Percentiles rank a stretch among this genome's conserved stretches.
Conservation (phyloP, 2,329 filamentous ascomycete genomes). For the Ascochyta clinopodiicola region DNA sequence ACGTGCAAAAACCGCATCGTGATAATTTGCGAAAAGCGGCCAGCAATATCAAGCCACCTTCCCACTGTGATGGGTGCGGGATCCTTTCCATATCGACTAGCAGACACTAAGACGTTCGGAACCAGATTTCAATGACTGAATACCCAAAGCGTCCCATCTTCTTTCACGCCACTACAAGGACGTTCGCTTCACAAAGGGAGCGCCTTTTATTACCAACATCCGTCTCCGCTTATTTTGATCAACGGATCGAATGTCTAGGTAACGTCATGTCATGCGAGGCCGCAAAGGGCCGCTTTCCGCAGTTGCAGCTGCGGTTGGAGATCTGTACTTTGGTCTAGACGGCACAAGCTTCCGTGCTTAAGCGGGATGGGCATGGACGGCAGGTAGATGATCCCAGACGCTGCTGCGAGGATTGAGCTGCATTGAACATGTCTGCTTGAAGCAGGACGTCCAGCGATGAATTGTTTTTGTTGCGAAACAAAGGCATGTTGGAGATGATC, state of each 20-base stretch:
- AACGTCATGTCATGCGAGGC: conserved; percentile 10
- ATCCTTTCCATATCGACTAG: neutral
- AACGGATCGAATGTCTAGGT: neutral
- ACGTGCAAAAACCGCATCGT: no score
- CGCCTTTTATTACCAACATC: neutral
- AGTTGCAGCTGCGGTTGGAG: conserved; percentile 12
- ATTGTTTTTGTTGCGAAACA: neutral
- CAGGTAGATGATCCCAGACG: neutral
- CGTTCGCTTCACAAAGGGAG: conserved; percentile 4
- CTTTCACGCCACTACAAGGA: neutral
- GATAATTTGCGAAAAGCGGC: neutral
- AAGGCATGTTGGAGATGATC: conserved; percentile 9
- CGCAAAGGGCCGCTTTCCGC: conserved; percentile 16
- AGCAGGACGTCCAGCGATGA: neutral
- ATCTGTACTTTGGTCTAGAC: conserved; percentile 9
- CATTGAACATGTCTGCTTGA: neutral
- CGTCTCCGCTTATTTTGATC: neutral
- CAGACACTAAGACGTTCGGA: no score
- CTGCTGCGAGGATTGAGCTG: neutral
- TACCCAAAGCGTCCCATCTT: conserved; percentile 3
- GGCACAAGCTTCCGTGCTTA: neutral
- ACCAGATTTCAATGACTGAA: neutral
- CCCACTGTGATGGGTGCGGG: neutral
- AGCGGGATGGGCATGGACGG: neutral
- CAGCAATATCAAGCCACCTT: conserved; percentile 1